Evolutionary conservation across 768 basidiomycete species (phyloP), one percentile per base, ranked within the genome.

Genomic region (Boletus subparvulus): DNA sequence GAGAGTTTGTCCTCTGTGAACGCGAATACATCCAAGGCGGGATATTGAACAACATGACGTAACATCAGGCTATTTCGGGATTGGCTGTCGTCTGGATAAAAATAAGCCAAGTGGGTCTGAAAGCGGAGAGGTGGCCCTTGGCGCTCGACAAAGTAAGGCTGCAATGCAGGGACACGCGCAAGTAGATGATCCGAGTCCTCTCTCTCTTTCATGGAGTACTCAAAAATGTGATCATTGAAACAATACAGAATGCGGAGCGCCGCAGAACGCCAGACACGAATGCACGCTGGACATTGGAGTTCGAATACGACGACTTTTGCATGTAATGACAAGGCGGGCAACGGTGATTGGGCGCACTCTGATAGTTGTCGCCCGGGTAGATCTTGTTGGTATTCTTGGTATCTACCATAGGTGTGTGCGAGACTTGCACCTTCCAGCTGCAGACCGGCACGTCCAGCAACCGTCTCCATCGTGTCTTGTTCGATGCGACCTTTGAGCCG

Each of bases 221-320:
- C n/a, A 21, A 28, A 28, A 28, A 6, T 28, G 26, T 4, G 9
- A 9, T 32, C 9, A 9, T 11, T 2, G 30, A 1, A 32, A 32
- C 2, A 9, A 32, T 11, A 53, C 21, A 77, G 58, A 36, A 79
- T 55, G n/a, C 56, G 52, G 47, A 71, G 72, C 0, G 75, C 74
- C 16, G 61, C 54, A 0, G 65, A 65, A 50, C 80, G 69, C 80
- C 80, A 81, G 32, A 72, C 60, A 21, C 63, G 58, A 52, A 78
- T 71, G 8, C 55, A 51, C 6, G 40, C 10, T 0, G 80, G 80
- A 39, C 70, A 70, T 11, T 53, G 47, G 10, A 79, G 57, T 44
- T 81, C 78, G 45, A 81, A 80, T 3, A 79, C 62, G 3, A 71
- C 62, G 0, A 63, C 59, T 48, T 73, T 64, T 0, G 65, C 64